These are phyloP conservation scores for Leishmania martiniquensis DNA, from an alignment of 208 protist genomes.

Conservation along the genomic window DNA sequence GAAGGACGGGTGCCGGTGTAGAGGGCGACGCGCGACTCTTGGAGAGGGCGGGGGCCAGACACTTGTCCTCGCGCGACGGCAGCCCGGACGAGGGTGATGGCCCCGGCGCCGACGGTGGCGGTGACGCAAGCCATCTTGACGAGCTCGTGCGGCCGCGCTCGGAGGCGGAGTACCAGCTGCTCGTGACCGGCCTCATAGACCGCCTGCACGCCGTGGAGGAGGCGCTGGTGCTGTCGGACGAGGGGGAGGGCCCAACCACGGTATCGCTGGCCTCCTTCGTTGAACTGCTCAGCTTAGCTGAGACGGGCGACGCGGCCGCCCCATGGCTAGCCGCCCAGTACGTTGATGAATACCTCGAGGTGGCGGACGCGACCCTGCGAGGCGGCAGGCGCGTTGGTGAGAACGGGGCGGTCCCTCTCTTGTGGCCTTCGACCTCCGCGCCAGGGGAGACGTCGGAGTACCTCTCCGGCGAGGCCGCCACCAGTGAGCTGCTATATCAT, in stretches of 20 bases:
- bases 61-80: neutral
- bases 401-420: slow-evolving; percentile 7
- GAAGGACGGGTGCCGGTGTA: neutral
- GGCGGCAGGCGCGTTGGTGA: neutral
- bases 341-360: slow-evolving; percentile 39
- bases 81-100: slow-evolving; percentile 1
- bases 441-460: slow-evolving; percentile 10
- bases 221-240: slow-evolving; percentile 22
- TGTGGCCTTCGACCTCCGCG: slow-evolving; percentile 4
- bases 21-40: neutral
- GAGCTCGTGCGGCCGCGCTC: slow-evolving; percentile 13
- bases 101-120: neutral
- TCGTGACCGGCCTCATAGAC: slow-evolving; percentile 11
- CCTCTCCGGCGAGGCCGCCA: slow-evolving; percentile 53
- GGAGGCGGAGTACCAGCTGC: slow-evolving; percentile 18
- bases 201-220: slow-evolving; percentile 23
- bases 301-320: slow-evolving; percentile 45
- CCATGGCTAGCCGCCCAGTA: slow-evolving; percentile 38
- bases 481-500: slow-evolving; percentile 43
- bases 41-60: neutral
- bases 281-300: slow-evolving; percentile 55
- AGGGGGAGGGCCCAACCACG: slow-evolving; percentile 17
- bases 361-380: slow-evolving; percentile 5
- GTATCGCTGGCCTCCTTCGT: slow-evolving; percentile 46
- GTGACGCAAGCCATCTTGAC: neutral